Evolutionary conservation across 805 yeast genomes (phyloP).

Genomic region (Tanozyma kutaoensis): DNA sequence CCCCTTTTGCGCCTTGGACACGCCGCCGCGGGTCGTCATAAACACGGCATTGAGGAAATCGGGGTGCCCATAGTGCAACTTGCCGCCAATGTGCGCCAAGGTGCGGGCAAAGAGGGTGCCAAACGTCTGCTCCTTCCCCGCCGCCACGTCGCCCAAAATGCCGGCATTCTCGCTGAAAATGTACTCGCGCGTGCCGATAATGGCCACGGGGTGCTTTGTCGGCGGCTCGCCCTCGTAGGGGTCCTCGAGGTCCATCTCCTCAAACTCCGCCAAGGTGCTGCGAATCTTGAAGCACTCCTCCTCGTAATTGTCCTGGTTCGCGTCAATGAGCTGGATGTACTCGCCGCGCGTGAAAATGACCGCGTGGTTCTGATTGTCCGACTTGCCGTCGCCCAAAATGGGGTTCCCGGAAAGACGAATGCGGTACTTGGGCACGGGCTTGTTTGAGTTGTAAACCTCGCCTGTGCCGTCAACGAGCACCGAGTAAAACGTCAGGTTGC

Average conservation of each 20-base stretch:
- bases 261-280: slow-evolving; percentile 65
- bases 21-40: slow-evolving; percentile 81
- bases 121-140: slow-evolving; percentile 81
- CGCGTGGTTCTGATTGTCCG: slow-evolving; percentile 74
- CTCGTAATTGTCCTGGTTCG: slow-evolving; percentile 71
- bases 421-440: slow-evolving; percentile 35
- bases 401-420: slow-evolving; percentile 69
- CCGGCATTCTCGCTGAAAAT: slow-evolving; percentile 77
- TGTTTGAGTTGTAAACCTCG: slow-evolving; percentile 43
- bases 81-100: slow-evolving; percentile 70
- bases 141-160: slow-evolving; percentile 74
- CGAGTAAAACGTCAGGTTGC: slow-evolving; percentile 40
- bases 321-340: slow-evolving; percentile 69
- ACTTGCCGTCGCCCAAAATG: slow-evolving; percentile 73
- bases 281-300: slow-evolving; percentile 76
- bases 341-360: slow-evolving; percentile 69
- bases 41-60: slow-evolving; percentile 65
- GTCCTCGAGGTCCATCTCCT: slow-evolving; percentile 31
- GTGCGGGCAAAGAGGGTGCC: slow-evolving; percentile 79
- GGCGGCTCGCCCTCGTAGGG: slow-evolving; percentile 4
- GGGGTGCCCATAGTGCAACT: slow-evolving; percentile 80
- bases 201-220: slow-evolving; percentile 51
- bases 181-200: slow-evolving; percentile 74
- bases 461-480: slow-evolving; percentile 63
- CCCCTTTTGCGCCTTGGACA: slow-evolving; percentile 75